These are phyloP conservation scores for Puccinia coronata DNA, from an alignment of 1,284 basidiomycete genomes.

Conservation along the genomic window DNA sequence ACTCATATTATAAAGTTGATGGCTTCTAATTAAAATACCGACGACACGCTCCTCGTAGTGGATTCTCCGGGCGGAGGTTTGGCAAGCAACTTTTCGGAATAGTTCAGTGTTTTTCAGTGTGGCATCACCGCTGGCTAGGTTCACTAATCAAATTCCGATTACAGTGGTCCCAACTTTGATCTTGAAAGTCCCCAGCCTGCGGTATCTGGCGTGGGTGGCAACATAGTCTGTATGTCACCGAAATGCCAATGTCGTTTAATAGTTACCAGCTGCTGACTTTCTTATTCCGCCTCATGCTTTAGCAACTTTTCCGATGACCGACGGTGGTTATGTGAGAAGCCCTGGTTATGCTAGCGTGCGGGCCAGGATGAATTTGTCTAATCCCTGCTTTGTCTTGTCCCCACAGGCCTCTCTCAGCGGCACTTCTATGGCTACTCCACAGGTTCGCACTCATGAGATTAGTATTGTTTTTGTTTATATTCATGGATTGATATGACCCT, in stretches of 20 bases:
- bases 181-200: constrained; percentile 34
- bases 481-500: not conserved
- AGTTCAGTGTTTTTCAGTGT: not conserved
- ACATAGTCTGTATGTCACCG: constrained; percentile 25
- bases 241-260: too few relatives aligned
- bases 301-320: constrained; percentile 33
- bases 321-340: constrained; percentile 30
- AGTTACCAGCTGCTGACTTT: not conserved
- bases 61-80: constrained; percentile 35
- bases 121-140: not conserved
- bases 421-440: constrained; percentile 44
- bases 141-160: not conserved
- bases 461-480: not conserved
- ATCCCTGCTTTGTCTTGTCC: not conserved
- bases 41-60: too few relatives aligned
- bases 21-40: too few relatives aligned
- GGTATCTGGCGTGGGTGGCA: constrained; percentile 23
- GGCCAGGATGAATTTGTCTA: not conserved
- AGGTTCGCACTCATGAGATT: not conserved
- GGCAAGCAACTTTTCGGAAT: constrained; percentile 36
- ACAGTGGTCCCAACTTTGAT: constrained; percentile 45
- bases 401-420: constrained; percentile 24
- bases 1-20: too few relatives aligned
- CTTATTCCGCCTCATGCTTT: too few relatives aligned
- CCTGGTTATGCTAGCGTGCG: not conserved